Base-by-base conservation (phyloP, 805 yeast genomes). In the Wickerhamomyces xylosicus region DNA sequence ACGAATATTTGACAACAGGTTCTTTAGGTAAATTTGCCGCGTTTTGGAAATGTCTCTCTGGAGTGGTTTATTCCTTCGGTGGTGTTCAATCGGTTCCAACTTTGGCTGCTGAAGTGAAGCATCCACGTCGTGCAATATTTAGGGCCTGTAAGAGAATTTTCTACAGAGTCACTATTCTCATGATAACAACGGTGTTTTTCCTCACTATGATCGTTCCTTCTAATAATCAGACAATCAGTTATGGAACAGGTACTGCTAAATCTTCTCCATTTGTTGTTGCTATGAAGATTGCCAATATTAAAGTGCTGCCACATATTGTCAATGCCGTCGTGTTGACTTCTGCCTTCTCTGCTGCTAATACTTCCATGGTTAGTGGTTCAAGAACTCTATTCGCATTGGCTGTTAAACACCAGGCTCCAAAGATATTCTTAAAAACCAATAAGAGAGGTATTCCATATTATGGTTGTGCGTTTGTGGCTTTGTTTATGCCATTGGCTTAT, bases 31-130 rank as follows among this genome's bases (percentile, higher is more conserved):
- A 64, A 41, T 77, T 79, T 52, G 60, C 73, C 21, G 82, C 78
- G 3, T 64, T 76, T 40, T 72, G 77, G 71, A 71, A 72, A 13
- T 72, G 73, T 28, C 58, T 77, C 33, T 66, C 73, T 40, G 72
- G 71, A 47, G 72, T 77, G 33, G 82, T 74, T 10, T 77, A 74
- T 46, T 70, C 80, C 4, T 76, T 72, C 48, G 71, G 76, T 45
- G 62, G 75, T 37, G 56, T 76, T 14, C 82, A 77, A 59, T 62
- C 76, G 46, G 65, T 77, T 45, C 72, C 67, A 5, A 54, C 66
- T 33, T 62, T 74, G 18, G 69, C 73, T 14, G 69, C 75, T 7
- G 84, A 77, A 54, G 67, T 73, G 33, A 54, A 62, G 37, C 64
- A 67, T 44, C 81, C 80, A 33, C 64, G 82, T 49, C 60, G 66